These are phyloP conservation scores for Jatropha multifida DNA, from an alignment of 441 rosid genomes.

Conservation along the genomic window DNA sequence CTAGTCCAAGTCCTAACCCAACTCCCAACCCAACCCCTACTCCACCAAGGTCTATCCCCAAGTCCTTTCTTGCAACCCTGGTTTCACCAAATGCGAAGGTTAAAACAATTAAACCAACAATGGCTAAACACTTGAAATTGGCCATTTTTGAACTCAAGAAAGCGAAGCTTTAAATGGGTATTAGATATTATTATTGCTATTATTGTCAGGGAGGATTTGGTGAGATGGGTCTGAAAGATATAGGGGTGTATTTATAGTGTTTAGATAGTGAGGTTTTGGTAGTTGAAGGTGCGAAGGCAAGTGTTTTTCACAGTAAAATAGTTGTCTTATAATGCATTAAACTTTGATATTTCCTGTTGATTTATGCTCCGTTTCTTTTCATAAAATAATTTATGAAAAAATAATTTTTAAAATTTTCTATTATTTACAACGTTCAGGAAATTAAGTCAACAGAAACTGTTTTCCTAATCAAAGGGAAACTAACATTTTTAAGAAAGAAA, in stretches of 20 bases:
- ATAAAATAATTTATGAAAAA: too few relatives aligned
- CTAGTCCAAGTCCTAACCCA: constrained; percentile 60
- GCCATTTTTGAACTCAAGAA: constrained; percentile 29
- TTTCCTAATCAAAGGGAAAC: too few relatives aligned
- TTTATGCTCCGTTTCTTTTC: too few relatives aligned
- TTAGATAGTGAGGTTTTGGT: neutral
- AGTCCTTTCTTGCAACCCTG: constrained; percentile 55
- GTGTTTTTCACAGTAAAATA: too few relatives aligned
- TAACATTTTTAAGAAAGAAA: too few relatives aligned
- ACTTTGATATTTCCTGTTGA: too few relatives aligned
- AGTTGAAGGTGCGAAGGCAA: neutral
- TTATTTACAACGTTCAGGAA: too few relatives aligned
- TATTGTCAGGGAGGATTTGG: neutral
- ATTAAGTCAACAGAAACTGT: too few relatives aligned
- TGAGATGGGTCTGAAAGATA: neutral
- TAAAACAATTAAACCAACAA: constrained; percentile 41
- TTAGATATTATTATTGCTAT: neutral
- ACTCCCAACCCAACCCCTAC: constrained; percentile 50
- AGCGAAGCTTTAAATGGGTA: neutral
- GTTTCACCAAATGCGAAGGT: constrained; percentile 39
- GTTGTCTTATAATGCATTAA: too few relatives aligned
- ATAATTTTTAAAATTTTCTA: too few relatives aligned
- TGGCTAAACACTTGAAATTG: constrained; percentile 31
- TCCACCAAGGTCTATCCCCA: constrained; percentile 64
- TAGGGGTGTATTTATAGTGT: constrained; percentile 24